phyloP scores from a whole-genome alignment of 371 early-diverging fungal species.

The Sanchytrium tribonematis region DNA sequence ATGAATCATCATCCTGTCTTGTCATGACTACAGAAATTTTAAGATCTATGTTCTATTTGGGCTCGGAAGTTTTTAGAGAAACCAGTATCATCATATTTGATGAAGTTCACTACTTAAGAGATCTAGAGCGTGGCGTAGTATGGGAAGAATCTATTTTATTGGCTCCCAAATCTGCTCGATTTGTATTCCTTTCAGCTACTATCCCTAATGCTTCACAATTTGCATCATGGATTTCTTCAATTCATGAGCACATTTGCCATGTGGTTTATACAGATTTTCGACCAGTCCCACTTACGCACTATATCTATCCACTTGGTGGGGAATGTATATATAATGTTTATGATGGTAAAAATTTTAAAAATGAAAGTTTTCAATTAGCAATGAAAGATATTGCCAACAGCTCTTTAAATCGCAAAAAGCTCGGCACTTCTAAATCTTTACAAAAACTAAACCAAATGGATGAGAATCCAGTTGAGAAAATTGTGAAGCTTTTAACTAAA shows the following conservation, averaged over 20 bases:
- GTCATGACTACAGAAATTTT: constrained; percentile 99
- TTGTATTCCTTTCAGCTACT: constrained; percentile 95
- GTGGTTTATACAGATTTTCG: constrained; percentile 98
- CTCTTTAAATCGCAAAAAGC: constrained; percentile 3
- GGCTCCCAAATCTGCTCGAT: constrained; percentile 68
- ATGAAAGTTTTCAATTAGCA: constrained; percentile 11
- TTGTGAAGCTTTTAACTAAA: constrained; percentile 72
- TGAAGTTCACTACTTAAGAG: constrained; percentile 99
- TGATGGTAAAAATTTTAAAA: background rate
- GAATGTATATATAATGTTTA: constrained; percentile 3
- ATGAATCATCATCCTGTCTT: constrained; percentile 80
- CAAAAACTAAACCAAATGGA: constrained; percentile 3
- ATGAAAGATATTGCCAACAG: constrained; percentile 8
- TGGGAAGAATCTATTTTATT: constrained; percentile 99
- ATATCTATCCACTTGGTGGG: constrained; percentile 6
- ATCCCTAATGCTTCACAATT: constrained; percentile 99
- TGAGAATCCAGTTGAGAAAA: constrained; percentile 19
- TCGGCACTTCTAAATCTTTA: constrained; percentile 44
- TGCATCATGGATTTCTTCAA: constrained; percentile 94
- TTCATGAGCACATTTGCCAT: constrained; percentile 88
- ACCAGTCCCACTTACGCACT: constrained; percentile 89
- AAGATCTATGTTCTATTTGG: constrained; percentile 94
- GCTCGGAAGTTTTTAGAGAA: constrained; percentile 93
- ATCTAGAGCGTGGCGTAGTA: constrained; percentile 82
- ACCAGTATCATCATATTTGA: constrained; percentile 98